Conservation (phyloP, 2,329 filamentous ascomycete genomes). For the Metarhizium album region DNA sequence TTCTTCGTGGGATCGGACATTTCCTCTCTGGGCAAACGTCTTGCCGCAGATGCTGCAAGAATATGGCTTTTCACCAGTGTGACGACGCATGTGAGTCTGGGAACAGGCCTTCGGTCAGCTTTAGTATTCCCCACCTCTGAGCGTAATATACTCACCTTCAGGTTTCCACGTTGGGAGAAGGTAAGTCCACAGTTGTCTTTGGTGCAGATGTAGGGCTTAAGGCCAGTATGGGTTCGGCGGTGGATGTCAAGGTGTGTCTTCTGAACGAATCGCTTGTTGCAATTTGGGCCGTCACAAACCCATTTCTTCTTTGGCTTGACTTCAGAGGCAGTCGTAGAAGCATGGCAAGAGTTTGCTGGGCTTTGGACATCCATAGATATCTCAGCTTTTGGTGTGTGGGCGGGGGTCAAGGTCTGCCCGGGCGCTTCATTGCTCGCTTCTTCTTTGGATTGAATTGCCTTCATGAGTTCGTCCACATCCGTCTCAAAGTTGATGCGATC, state of each 20-base stretch:
- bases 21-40: conserved; percentile 74
- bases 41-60: conserved; percentile 71
- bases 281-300: conserved; percentile 61
- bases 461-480: conserved; percentile 80
- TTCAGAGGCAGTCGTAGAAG: conserved; percentile 14
- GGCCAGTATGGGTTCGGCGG: conserved; percentile 75
- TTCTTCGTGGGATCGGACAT: conserved; percentile 72
- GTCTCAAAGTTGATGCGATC: conserved; percentile 61
- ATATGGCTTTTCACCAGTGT: conserved; percentile 81
- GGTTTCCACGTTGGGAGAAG: conserved; percentile 85
- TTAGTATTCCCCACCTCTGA: not conserved
- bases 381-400: conserved; percentile 11
- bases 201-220: conserved; percentile 73
- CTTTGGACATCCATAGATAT: conserved; percentile 10
- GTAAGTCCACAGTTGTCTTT: conserved; percentile 62
- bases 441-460: conserved; percentile 64
- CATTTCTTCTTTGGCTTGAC: conserved; percentile 47
- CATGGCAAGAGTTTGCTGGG: conserved; percentile 21
- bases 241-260: conserved; percentile 93
- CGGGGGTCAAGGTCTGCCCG: conserved; percentile 16
- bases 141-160: conserved; percentile 51
- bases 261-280: conserved; percentile 75
- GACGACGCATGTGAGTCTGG: conserved; percentile 75
- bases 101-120: not conserved
- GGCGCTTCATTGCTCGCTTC: conserved; percentile 23